Evolutionary conservation across 2,329 filamentous ascomycete species (phyloP).

Genomic region (Fusarium agapanthi): DNA sequence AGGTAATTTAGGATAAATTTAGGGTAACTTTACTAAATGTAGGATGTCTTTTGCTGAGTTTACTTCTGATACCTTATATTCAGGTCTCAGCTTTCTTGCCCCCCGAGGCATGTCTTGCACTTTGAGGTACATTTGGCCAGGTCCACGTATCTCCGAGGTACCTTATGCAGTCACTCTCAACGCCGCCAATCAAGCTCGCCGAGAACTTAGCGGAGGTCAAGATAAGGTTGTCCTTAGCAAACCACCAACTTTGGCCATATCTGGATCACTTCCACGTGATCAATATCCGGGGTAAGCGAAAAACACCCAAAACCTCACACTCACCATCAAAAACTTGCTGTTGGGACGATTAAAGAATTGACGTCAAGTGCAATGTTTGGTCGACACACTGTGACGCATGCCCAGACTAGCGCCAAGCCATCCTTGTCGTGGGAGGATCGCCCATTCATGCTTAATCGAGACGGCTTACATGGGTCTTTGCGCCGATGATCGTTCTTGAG

Average conservation of each 20-base stretch:
- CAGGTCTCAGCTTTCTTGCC: no score
- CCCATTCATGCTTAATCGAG: constrained; percentile 31
- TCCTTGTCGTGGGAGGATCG: constrained; percentile 13
- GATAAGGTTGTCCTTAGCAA: background rate
- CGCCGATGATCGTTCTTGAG: background rate
- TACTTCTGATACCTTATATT: no score
- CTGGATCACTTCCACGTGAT: background rate
- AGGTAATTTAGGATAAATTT: no score
- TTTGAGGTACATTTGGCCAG: no score
- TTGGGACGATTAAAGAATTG: background rate
- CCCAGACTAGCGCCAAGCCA: constrained; percentile 30
- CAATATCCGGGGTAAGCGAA: background rate
- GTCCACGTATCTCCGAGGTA: no score
- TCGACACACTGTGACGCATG: constrained; percentile 31
- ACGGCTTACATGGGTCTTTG: background rate
- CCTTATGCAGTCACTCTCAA: background rate
- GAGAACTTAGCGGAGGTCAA: background rate
- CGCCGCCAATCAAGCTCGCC: background rate
- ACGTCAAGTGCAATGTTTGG: constrained; percentile 23
- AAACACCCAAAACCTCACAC: background rate
- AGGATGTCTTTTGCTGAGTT: no score
- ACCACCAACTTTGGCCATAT: background rate
- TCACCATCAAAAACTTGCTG: background rate
- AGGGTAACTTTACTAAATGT: no score
- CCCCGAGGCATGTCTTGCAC: no score